Percentiles rank a stretch among this genome's conserved stretches.
Evolutionary conservation across 352 stramenopile genomes (phyloP).

Genomic region (Phytophthora megakarya): DNA sequence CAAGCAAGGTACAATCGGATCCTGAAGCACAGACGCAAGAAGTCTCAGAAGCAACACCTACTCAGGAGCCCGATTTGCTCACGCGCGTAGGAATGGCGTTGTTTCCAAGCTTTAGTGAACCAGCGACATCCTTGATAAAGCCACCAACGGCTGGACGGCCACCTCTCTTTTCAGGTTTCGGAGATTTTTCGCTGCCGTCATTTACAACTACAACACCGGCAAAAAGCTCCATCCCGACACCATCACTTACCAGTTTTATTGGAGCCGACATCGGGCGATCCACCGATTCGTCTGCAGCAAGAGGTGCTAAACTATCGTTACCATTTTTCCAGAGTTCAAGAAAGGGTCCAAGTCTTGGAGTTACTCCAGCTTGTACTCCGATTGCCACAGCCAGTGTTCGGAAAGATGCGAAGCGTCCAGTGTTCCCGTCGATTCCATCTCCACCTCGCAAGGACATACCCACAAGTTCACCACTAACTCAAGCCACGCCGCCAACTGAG

Average conservation of each 20-base stretch:
- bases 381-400: constrained; percentile 73
- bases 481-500: neutral
- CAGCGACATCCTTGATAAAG: constrained; percentile 18
- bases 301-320: constrained; percentile 53
- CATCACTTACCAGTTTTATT: constrained; percentile 34
- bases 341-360: constrained; percentile 54
- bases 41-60: neutral
- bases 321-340: constrained; percentile 76
- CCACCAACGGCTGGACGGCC: constrained; percentile 22
- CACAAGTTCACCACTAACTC: neutral
- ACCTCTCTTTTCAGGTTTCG: constrained; percentile 33
- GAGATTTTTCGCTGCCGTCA: constrained; percentile 36
- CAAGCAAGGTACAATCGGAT: neutral
- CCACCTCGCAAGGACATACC: constrained; percentile 20
- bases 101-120: constrained; percentile 31
- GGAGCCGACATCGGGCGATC: constrained; percentile 20
- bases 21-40: neutral
- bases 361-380: constrained; percentile 67
- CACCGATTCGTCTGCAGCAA: constrained; percentile 15
- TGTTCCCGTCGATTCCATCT: constrained; percentile 55
- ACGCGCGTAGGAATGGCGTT: constrained; percentile 33
- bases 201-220: constrained; percentile 25
- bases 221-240: constrained; percentile 29
- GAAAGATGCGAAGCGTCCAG: constrained; percentile 67
- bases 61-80: constrained; percentile 32